These are phyloP conservation scores for Rosa rugosa DNA, from an alignment of 306 rosid species.

Conservation along the genomic window DNA sequence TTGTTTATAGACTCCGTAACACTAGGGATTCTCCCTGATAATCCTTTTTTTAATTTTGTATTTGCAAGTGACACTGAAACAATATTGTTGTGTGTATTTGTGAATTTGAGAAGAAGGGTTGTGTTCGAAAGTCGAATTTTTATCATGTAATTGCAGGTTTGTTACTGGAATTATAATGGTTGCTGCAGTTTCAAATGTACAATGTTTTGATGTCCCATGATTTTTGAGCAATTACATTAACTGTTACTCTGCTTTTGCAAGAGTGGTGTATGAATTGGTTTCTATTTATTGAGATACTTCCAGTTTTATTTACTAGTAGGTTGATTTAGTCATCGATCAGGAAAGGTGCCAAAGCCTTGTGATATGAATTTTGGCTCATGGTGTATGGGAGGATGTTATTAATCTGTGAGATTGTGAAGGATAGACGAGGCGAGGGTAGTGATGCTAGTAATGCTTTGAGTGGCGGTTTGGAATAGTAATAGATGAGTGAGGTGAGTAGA, in stretches of 20 bases:
- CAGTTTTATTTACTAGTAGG: background rate
- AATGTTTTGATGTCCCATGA: background rate
- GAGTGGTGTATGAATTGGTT: background rate
- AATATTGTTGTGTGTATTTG: background rate
- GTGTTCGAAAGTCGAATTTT: background rate
- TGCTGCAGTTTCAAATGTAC: background rate
- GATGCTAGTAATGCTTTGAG: too few relatives aligned
- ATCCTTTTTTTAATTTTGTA: background rate
- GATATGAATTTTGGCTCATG: background rate
- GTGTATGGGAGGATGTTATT: background rate
- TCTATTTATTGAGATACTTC: background rate
- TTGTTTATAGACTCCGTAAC: slow-evolving; percentile 39
- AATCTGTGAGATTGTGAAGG: background rate
- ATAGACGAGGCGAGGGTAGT: background rate
- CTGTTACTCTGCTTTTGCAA: background rate
- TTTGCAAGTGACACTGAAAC: background rate
- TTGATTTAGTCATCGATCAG: background rate
- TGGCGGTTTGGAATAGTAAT: background rate
- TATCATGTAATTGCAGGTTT: background rate
- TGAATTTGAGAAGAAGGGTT: background rate
- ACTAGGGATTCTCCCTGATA: slow-evolving; percentile 32
- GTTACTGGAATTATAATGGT: background rate
- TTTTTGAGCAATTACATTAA: background rate
- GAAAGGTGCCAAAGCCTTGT: background rate
- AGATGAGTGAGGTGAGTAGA: background rate